phyloP scores from a whole-genome alignment of 306 rosid species.

The Vigna hirtella region DNA sequence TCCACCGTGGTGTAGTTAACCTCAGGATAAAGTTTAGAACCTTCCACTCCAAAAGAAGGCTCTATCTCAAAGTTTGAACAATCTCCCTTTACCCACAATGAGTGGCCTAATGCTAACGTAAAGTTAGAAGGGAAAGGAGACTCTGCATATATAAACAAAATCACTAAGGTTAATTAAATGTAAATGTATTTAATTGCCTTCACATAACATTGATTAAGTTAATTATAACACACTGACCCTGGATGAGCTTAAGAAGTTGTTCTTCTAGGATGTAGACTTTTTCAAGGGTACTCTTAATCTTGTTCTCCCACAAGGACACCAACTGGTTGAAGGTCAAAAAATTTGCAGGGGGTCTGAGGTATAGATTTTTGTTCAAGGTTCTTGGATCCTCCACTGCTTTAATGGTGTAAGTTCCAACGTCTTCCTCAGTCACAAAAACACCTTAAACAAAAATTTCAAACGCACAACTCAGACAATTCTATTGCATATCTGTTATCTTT shows the following conservation, averaged over 20 bases:
- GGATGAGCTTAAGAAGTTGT: conserved; percentile 53
- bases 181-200: not conserved
- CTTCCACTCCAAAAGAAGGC: conserved; percentile 49
- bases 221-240: conserved; percentile 38
- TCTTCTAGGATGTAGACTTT: conserved; percentile 48
- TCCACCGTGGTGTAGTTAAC: conserved; percentile 52
- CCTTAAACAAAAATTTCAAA: conserved; percentile 21
- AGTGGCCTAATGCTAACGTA: conserved; percentile 37
- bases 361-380: conserved; percentile 56
- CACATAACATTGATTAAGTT: not conserved
- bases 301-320: conserved; percentile 56
- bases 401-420: conserved; percentile 48
- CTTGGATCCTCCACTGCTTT: conserved; percentile 57
- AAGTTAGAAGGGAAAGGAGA: conserved; percentile 49
- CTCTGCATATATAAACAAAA: conserved; percentile 35
- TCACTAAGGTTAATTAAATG: too few species aligned
- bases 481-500: not conserved
- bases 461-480: not conserved
- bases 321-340: conserved; percentile 51
- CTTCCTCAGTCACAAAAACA: conserved; percentile 45
- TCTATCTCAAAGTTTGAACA: conserved; percentile 44
- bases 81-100: conserved; percentile 48
- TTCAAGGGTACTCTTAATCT: conserved; percentile 47
- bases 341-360: conserved; percentile 45
- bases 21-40: conserved; percentile 55